These are phyloP conservation scores for Gossypium anomalum DNA, from an alignment of 345 rosid species.

Conservation along the genomic window DNA sequence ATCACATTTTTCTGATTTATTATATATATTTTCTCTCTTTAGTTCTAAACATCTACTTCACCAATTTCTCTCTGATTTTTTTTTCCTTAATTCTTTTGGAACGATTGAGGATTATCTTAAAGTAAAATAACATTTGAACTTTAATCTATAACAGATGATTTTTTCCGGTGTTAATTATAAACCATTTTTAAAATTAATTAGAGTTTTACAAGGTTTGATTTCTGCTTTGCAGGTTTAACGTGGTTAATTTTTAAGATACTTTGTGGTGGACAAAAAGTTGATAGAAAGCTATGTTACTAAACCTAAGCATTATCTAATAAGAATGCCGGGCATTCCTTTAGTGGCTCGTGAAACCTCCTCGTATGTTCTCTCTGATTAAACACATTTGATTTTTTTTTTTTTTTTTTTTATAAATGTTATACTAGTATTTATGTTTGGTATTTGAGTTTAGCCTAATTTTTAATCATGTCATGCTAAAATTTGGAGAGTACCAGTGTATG, in stretches of 20 bases:
- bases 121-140: background rate
- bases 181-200: background rate
- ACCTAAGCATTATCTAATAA: conserved; percentile 30
- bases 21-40: background rate
- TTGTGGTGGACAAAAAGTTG: background rate
- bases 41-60: background rate
- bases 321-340: conserved; percentile 95
- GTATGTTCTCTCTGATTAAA: conserved; percentile 36
- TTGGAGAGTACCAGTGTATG: background rate
- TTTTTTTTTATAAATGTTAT: background rate
- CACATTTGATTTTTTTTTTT: background rate
- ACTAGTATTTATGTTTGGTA: background rate
- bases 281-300: conserved; percentile 34
- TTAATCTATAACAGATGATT: background rate
- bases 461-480: background rate
- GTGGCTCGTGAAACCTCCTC: conserved; percentile 76
- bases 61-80: background rate
- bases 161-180: background rate
- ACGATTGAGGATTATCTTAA: background rate
- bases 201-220: background rate
- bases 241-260: background rate
- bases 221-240: conserved; percentile 2
- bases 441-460: background rate
- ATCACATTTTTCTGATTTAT: background rate
- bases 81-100: background rate